Evolutionary conservation across 306 rosid genomes (phyloP).

Genomic region (Ammopiptanthus mongolicus): DNA sequence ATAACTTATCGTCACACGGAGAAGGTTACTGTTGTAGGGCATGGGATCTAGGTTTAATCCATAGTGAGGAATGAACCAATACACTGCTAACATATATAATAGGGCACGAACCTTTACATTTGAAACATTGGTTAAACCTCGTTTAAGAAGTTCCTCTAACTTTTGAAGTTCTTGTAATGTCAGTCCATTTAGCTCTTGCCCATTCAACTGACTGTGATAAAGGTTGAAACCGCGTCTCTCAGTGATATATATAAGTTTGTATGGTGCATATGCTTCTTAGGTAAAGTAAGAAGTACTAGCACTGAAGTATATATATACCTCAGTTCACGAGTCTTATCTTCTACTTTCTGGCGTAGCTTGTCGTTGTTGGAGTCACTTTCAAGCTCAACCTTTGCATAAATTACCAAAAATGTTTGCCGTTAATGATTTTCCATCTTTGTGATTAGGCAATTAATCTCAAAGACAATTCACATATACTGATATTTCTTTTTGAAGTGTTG

Average conservation of each 20-base stretch:
- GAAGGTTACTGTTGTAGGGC: not conserved
- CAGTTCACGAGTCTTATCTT: conserved; percentile 26
- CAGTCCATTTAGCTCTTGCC: conserved; percentile 31
- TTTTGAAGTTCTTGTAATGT: conserved; percentile 29
- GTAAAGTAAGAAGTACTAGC: not conserved
- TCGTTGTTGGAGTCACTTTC: not conserved
- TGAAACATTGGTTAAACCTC: conserved; percentile 21
- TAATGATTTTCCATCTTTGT: not conserved
- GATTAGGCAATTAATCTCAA: not conserved
- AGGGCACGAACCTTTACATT: conserved; percentile 27
- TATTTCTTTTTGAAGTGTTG: too few relatives aligned
- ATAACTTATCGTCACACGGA: not conserved
- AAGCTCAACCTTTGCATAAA: conserved; percentile 18
- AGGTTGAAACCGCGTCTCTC: not conserved
- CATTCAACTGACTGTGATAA: conserved; percentile 29
- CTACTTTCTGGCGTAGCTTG: conserved; percentile 22
- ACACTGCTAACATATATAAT: not conserved
- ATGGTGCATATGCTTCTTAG: not conserved
- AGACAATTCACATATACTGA: not conserved
- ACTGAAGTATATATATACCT: conserved; percentile 17
- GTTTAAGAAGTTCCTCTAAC: conserved; percentile 23
- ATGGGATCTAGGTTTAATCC: not conserved
- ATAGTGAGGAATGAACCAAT: not conserved
- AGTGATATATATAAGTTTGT: not conserved
- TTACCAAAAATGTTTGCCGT: not conserved